phyloP scores from a whole-genome alignment of 352 stramenopile species.

The Phytophthora idaei region DNA sequence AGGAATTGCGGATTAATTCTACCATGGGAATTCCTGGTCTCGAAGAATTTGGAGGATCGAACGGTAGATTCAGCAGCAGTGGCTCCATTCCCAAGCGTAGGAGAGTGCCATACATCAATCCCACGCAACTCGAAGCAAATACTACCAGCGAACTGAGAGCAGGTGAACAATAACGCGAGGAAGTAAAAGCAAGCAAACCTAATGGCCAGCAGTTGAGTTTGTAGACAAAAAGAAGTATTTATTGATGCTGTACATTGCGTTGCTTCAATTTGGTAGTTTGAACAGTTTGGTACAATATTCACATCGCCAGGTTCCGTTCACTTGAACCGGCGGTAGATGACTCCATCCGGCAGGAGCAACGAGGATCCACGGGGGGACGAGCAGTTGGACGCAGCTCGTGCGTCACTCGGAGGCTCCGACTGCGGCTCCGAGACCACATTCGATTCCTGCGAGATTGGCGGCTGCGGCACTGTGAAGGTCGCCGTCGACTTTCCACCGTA shows the following conservation, averaged over 20 bases:
- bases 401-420: constrained; percentile 29
- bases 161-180: no score
- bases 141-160: no score
- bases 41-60: constrained; percentile 14
- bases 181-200: not conserved
- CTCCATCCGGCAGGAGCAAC: constrained; percentile 18
- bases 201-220: not conserved
- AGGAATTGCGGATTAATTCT: constrained; percentile 25
- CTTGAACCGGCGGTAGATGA: constrained; percentile 30
- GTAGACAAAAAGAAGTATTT: constrained; percentile 26
- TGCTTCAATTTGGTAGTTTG: constrained; percentile 22
- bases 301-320: constrained; percentile 19
- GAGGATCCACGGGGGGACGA: constrained; percentile 16
- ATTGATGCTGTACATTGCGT: constrained; percentile 29
- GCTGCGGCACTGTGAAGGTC: constrained; percentile 14
- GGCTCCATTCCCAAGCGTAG: not conserved
- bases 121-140: not conserved
- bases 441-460: constrained; percentile 32
- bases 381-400: constrained; percentile 22
- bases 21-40: constrained; percentile 27
- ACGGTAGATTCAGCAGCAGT: not conserved
- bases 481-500: constrained; percentile 27
- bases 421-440: constrained; percentile 32
- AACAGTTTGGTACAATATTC: constrained; percentile 38
- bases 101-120: not conserved